Conservation (phyloP, 257 asterid species). For the Plantago ovata region DNA sequence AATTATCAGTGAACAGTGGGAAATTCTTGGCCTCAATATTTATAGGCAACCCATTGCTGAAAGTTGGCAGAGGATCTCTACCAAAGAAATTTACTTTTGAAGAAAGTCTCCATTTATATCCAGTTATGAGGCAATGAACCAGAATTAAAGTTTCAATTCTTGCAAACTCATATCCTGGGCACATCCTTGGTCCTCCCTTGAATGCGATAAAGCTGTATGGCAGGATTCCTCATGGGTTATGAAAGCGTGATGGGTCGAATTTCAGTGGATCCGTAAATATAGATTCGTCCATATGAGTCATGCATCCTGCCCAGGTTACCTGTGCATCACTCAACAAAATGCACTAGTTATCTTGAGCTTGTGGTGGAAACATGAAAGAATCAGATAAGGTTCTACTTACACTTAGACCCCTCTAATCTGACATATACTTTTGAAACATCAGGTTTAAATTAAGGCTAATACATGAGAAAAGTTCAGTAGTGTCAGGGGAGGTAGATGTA, state of each 20-base stretch:
- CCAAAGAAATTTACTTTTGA: slow-evolving; percentile 12
- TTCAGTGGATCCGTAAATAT: slow-evolving; percentile 17
- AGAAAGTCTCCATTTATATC: slow-evolving; percentile 18
- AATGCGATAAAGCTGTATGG: slow-evolving; percentile 17
- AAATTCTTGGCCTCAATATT: not conserved
- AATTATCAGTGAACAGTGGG: not conserved
- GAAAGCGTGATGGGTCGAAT: slow-evolving; percentile 19
- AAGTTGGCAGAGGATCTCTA: slow-evolving; percentile 14
- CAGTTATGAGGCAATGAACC: slow-evolving; percentile 20
- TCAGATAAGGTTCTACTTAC: no score
- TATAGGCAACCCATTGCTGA: slow-evolving; percentile 20
- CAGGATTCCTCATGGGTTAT: slow-evolving; percentile 10
- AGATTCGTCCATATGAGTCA: slow-evolving; percentile 20
- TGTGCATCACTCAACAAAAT: slow-evolving; percentile 7
- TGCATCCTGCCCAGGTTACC: slow-evolving; percentile 19
- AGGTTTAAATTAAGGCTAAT: no score
- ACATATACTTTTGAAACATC: no score
- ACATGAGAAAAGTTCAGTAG: no score
- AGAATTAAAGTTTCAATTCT: slow-evolving; percentile 19
- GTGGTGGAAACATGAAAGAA: no score
- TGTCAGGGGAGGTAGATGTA: not conserved
- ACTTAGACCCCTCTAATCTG: no score
- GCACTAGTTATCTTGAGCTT: not conserved
- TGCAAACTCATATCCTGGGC: slow-evolving; percentile 25
- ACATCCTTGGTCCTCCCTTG: slow-evolving; percentile 21